Evolutionary conservation across 306 rosid genomes (phyloP).

Genomic region (Trichosanthes cucumerina): DNA sequence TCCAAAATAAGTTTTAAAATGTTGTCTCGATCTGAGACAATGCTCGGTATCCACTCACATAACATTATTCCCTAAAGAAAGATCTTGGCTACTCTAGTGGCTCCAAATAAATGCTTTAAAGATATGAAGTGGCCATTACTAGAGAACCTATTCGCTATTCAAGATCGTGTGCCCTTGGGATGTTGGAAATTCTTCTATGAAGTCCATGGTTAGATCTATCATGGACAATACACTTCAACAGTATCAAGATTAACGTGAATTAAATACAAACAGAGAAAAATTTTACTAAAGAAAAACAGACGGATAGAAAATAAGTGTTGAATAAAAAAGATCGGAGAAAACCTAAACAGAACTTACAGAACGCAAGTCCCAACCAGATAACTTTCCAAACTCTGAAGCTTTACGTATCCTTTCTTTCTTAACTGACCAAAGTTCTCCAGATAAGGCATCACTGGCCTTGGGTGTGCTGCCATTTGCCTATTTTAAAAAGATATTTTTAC

Average conservation of each 20-base stretch:
- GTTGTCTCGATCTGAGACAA: not conserved
- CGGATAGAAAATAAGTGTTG: not conserved
- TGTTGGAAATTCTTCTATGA: not conserved
- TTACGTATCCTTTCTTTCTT: slow-evolving; percentile 83
- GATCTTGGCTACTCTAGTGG: not conserved
- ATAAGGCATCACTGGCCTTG: slow-evolving; percentile 90
- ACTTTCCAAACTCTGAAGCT: slow-evolving; percentile 60
- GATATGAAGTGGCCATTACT: not conserved
- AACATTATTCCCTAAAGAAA: not conserved
- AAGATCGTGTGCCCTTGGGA: not conserved
- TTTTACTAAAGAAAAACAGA: not conserved
- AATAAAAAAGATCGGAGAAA: not conserved
- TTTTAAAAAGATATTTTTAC: slow-evolving; percentile 10
- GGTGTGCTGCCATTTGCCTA: slow-evolving; percentile 77
- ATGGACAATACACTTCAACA: not conserved
- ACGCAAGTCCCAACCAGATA: slow-evolving; percentile 87
- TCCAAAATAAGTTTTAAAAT: not conserved
- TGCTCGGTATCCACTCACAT: not conserved
- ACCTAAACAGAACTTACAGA: slow-evolving; percentile 50
- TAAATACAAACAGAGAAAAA: not conserved
- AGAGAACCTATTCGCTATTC: not conserved
- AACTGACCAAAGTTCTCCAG: slow-evolving; percentile 95
- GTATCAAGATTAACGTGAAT: not conserved
- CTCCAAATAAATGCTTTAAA: not conserved
- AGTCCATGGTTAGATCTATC: not conserved